Base-by-base conservation (phyloP, 164 flowering plant genomes). In the Aristolochia fimbriata region DNA sequence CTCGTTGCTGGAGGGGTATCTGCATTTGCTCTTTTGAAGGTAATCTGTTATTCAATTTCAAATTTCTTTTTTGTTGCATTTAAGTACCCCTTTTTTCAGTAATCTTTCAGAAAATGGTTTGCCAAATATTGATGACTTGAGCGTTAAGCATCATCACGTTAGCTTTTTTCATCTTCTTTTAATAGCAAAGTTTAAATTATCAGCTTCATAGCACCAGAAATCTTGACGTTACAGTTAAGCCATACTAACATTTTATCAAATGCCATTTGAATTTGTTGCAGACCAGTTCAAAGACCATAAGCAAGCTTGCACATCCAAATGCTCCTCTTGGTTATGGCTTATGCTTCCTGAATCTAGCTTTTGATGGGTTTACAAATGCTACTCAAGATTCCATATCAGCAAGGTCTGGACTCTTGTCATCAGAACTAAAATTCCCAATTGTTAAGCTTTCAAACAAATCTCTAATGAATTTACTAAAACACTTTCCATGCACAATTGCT, bases 1-100 rank as follows among this genome's bases (percentile, higher is more conserved):
- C 97, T 93, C 71, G 99, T 93, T 75, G 99, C 99, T 64, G 99
- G 99, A 52, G 99, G 99, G 4, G 99, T 93, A 49, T 90, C 99
- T 17, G 52, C 70, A 47, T 93, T 93, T 81, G 99, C 99, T 46
- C 88, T 93, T 51, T 60, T 77, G 43, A 93, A 93, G 96, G 99
- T 93, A 55, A 70, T 73, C 47, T 23, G 1, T 14, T 6, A 10
- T 59, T 45, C 45, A 37, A 37, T 10, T 10, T 37, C 12, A 5
- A 37, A 37, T 0, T 37, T n/a, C 4, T 37, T 37, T 37, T 37
- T 10, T 37, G 11, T 37, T 37, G 43, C 43, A 6, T 37, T 6
- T 37, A 37, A 3, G 9, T 37, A 10, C 43, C 3, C 8, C 12
- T 7, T 37, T 37, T 10, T 10, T 3, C 43, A 6, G 43, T 37